Percentiles rank a stretch among this genome's conserved stretches.
Evolutionary conservation across 176 grass and related monocot species (phyloP).

Genomic region (Rhipidocladum racemiflorum): DNA sequence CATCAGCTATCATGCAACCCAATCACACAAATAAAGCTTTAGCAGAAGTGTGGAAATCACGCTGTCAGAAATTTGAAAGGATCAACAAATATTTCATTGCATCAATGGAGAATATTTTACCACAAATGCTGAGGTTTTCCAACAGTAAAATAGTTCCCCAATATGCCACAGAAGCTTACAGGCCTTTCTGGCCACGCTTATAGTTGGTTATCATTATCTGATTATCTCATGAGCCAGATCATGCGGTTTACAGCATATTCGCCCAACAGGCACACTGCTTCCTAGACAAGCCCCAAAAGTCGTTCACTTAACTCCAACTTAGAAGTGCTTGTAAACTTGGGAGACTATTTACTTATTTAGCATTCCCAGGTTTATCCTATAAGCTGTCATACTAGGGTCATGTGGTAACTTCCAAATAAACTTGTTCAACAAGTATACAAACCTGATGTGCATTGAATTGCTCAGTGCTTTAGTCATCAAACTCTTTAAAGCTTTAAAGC

Average conservation of each 20-base stretch:
- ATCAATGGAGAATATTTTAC: neutral
- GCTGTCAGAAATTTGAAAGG: neutral
- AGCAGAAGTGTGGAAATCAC: neutral
- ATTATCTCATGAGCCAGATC: too few relatives aligned
- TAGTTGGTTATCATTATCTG: too few relatives aligned
- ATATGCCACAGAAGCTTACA: too few relatives aligned
- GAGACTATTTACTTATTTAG: slow-evolving; percentile 10
- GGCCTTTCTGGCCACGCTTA: too few relatives aligned
- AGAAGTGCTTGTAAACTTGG: neutral
- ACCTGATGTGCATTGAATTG: neutral
- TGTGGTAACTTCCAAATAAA: slow-evolving; percentile 14
- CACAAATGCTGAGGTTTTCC: neutral
- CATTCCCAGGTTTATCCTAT: neutral
- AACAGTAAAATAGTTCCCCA: neutral
- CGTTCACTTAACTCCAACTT: neutral
- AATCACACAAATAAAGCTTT: slow-evolving; percentile 7
- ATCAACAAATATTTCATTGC: neutral
- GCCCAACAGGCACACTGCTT: neutral
- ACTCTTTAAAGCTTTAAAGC: neutral
- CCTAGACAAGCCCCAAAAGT: neutral
- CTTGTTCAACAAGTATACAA: neutral
- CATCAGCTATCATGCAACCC: neutral
- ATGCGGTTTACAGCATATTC: neutral
- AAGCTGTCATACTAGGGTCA: neutral
- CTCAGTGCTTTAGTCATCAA: neutral